A percentile compares a stretch with the other conserved stretches of the same genome.
Evolutionary conservation across 768 basidiomycete species (phyloP).

Genomic region (Calocybe indica): DNA sequence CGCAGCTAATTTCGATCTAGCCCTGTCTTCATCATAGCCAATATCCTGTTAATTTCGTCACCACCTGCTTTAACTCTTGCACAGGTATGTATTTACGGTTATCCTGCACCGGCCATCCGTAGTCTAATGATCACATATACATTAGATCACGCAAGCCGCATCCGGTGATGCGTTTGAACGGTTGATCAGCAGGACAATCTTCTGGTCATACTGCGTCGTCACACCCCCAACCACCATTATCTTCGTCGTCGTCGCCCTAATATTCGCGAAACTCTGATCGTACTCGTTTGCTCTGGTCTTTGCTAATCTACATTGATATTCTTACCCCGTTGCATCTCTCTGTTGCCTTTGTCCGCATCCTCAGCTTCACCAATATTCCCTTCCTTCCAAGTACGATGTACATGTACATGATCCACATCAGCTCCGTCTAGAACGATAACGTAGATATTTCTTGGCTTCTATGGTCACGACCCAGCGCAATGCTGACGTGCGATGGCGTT

Average conservation of each 20-base stretch:
- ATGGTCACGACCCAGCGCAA: too few species aligned
- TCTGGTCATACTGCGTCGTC: slow-evolving; percentile 62
- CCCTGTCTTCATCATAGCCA: slow-evolving; percentile 83
- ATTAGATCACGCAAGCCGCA: slow-evolving; percentile 36
- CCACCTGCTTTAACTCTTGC: slow-evolving; percentile 63
- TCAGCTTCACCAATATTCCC: too few species aligned
- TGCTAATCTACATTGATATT: too few species aligned
- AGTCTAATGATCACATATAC: background rate
- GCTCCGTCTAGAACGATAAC: too few species aligned
- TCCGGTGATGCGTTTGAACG: slow-evolving; percentile 60
- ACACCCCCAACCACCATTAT: slow-evolving; percentile 58
- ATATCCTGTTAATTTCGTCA: slow-evolving; percentile 74
- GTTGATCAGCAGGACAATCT: slow-evolving; percentile 61
- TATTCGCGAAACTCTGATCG: slow-evolving; percentile 25
- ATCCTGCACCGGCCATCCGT: background rate
- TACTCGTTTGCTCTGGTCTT: too few species aligned
- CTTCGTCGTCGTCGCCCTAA: slow-evolving; percentile 51
- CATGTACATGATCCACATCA: too few species aligned
- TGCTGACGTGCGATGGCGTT: too few species aligned
- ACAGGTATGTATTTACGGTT: slow-evolving; percentile 37
- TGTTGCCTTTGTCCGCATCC: too few species aligned
- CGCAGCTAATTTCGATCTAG: slow-evolving; percentile 27
- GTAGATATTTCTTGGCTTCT: too few species aligned
- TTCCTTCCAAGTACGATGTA: too few species aligned
- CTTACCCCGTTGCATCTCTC: too few species aligned